Evolutionary conservation across 192 early-diverging fungal species (phyloP).

Genomic region (Coemansia sp.): DNA sequence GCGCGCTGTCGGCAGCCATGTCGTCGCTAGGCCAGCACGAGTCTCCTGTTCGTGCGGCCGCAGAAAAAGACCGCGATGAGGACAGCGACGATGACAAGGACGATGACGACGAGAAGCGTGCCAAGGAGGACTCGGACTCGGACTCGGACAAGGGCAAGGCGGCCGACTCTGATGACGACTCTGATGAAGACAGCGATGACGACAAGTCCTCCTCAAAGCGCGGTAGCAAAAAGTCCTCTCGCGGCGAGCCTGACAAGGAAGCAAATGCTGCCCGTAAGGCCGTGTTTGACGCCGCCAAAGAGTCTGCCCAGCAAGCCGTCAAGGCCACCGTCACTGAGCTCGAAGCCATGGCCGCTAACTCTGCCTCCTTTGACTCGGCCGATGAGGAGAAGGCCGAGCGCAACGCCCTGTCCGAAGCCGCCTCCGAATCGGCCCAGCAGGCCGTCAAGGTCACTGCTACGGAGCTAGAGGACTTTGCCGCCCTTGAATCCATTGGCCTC

Average conservation of each 20-base stretch:
- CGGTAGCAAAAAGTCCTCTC: neutral
- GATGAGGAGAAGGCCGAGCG: constrained; percentile 17
- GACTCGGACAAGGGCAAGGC: neutral
- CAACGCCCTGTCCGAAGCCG: constrained; percentile 37
- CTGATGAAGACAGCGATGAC: constrained; percentile 5
- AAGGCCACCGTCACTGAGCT: constrained; percentile 12
- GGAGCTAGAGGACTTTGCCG: constrained; percentile 17
- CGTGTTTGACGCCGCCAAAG: constrained; percentile 28
- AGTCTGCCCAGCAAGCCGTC: constrained; percentile 36
- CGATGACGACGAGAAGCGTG: neutral
- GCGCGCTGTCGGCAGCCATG: neutral
- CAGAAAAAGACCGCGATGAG: neutral
- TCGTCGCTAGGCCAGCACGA: constrained; percentile 1
- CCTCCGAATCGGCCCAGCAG: constrained; percentile 37
- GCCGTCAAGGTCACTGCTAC: constrained; percentile 14
- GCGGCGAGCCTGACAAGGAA: neutral
- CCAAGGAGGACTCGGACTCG: constrained; percentile 1
- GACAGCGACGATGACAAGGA: neutral
- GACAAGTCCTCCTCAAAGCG: neutral
- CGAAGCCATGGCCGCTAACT: constrained; percentile 3
- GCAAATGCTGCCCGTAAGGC: constrained; percentile 18
- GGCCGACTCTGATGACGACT: constrained; percentile 20
- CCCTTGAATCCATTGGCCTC: neutral
- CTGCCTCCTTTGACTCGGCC: constrained; percentile 5
- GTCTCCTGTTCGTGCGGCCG: neutral